Evolutionary conservation across 768 basidiomycete genomes (phyloP).

Genomic region (Lepiota subincarnata): DNA sequence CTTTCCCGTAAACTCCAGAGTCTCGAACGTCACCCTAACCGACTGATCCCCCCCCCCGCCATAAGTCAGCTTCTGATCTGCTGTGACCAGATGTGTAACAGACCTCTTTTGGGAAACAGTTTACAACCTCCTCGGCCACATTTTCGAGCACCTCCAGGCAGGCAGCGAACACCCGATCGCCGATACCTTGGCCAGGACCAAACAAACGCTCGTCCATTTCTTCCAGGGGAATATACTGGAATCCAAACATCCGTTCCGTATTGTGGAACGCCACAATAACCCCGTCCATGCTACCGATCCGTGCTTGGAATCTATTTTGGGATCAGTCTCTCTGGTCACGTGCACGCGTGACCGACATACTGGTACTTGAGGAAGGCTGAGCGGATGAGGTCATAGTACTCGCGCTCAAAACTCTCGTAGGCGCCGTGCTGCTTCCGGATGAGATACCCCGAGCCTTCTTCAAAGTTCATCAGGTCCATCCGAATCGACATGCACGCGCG

Average conservation of each 20-base stretch:
- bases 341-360: slow-evolving; percentile 31
- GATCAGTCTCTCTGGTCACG: no score
- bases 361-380: slow-evolving; percentile 94
- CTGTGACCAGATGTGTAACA: slow-evolving; percentile 15
- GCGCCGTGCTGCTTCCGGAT: slow-evolving; percentile 61
- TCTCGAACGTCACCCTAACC: slow-evolving; percentile 60
- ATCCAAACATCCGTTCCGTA: slow-evolving; percentile 82
- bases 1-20: slow-evolving; percentile 32
- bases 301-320: slow-evolving; percentile 85
- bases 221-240: slow-evolving; percentile 83
- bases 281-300: slow-evolving; percentile 97
- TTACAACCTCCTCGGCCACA: slow-evolving; percentile 52
- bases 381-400: slow-evolving; percentile 92
- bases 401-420: slow-evolving; percentile 81
- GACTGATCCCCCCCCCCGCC: no score
- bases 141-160: slow-evolving; percentile 69
- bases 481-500: slow-evolving; percentile 83
- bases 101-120: slow-evolving; percentile 65
- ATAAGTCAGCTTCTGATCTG: background rate
- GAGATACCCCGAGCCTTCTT: slow-evolving; percentile 76
- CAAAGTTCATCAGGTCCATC: slow-evolving; percentile 79
- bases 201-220: slow-evolving; percentile 87
- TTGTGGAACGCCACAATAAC: slow-evolving; percentile 88
- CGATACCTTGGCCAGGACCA: slow-evolving; percentile 51
- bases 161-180: slow-evolving; percentile 71